phyloP scores from a whole-genome alignment of 148 eudicot species.

The Dianthus caryophyllus region DNA sequence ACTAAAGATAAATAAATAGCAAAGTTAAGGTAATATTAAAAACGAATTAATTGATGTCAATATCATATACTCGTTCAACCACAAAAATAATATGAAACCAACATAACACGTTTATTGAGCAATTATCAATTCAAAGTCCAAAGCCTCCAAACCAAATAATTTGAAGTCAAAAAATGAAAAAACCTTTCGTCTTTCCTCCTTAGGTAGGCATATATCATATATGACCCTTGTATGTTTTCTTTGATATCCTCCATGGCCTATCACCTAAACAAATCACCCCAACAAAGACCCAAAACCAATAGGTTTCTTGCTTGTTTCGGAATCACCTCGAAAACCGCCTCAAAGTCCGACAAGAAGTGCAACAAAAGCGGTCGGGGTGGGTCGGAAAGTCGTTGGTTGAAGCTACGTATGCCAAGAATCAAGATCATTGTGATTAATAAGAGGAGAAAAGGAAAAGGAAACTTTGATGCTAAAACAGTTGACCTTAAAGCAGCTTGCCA shows the following conservation, averaged over 20 bases:
- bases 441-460: constrained; percentile 4
- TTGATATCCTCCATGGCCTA: constrained; percentile 12
- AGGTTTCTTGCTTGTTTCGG: constrained; percentile 22
- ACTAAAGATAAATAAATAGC: no score
- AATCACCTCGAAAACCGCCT: background rate
- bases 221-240: no score
- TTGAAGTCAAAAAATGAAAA: no score
- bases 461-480: constrained; percentile 15
- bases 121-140: no score
- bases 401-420: constrained; percentile 19
- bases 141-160: no score
- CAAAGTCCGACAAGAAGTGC: constrained; percentile 2
- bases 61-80: no score
- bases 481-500: constrained; percentile 7
- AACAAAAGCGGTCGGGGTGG: constrained; percentile 6
- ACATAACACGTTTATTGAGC: no score
- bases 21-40: no score
- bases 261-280: constrained; percentile 8
- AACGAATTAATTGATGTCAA: no score
- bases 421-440: background rate
- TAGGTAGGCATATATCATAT: no score
- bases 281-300: constrained; percentile 2
- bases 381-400: constrained; percentile 9
- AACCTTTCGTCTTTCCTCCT: no score
- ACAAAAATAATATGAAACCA: no score